A percentile compares a stretch with the other conserved stretches of the same genome.
phyloP scores from a whole-genome alignment of 2,329 filamentous ascomycete species.

The Periconia macrospinosa region DNA sequence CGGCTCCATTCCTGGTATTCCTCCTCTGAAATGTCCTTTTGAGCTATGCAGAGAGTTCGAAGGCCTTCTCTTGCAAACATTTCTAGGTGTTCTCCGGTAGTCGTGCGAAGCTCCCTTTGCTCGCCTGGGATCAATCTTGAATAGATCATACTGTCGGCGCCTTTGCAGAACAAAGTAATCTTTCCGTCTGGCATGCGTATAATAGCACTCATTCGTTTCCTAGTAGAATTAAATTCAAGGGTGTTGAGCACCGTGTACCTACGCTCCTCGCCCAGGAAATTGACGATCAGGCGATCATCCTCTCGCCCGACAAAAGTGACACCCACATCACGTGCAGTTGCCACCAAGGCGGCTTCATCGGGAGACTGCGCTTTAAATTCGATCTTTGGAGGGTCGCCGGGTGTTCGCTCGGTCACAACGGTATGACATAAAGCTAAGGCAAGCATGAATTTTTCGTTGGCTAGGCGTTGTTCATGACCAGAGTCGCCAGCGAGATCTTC shows the following conservation, averaged over 20 bases:
- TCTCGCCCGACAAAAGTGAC: constrained; percentile 87
- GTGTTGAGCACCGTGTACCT: constrained; percentile 89
- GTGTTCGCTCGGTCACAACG: constrained; percentile 86
- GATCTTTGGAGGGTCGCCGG: constrained; percentile 88
- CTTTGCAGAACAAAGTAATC: constrained; percentile 94
- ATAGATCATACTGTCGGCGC: constrained; percentile 96
- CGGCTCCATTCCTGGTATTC: constrained; percentile 85
- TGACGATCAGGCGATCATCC: constrained; percentile 79
- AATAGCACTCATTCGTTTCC: constrained; percentile 98
- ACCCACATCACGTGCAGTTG: constrained; percentile 91
- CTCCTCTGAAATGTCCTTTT: constrained; percentile 75
- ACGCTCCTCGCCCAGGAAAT: constrained; percentile 82
- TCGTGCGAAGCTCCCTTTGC: constrained; percentile 78
- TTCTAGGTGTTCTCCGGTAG: constrained; percentile 91
- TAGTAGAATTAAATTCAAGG: constrained; percentile 94
- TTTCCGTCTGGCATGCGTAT: constrained; percentile 89
- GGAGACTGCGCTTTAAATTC: constrained; percentile 97
- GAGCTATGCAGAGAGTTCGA: constrained; percentile 90
- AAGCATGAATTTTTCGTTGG: constrained; percentile 90
- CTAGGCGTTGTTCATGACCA: constrained; percentile 72
- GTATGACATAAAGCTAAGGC: constrained; percentile 94
- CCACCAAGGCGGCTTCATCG: constrained; percentile 91
- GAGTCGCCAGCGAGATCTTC: constrained; percentile 78
- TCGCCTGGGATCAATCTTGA: constrained; percentile 82
- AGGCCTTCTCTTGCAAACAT: constrained; percentile 96